Conservation (phyloP, 129 eudicot genomes). For the Rutidosis leptorrhynchoides region DNA sequence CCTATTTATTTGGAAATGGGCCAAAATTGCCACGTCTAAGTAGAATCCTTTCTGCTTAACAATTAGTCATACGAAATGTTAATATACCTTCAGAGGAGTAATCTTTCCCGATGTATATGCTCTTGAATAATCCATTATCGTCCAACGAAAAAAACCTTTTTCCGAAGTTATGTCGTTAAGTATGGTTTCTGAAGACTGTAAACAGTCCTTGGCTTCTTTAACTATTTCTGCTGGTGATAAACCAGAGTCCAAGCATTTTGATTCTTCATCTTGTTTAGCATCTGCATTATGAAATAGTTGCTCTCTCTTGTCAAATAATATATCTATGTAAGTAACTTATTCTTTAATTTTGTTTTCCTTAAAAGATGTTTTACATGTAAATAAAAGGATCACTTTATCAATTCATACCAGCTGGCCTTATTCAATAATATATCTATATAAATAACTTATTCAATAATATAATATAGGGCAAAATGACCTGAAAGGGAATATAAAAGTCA, state of each 20-base stretch:
- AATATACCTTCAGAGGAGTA: slow-evolving; percentile 72
- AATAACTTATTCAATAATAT: too few species aligned
- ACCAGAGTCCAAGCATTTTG: slow-evolving; percentile 36
- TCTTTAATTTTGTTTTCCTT: too few species aligned
- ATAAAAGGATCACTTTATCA: not conserved
- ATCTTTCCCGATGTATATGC: slow-evolving; percentile 61
- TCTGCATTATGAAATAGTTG: slow-evolving; percentile 34
- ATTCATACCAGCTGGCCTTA: too few species aligned
- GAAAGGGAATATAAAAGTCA: too few species aligned
- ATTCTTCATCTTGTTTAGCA: slow-evolving; percentile 40
- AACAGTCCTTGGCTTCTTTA: slow-evolving; percentile 57
- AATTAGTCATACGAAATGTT: not conserved
- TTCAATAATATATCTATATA: too few species aligned
- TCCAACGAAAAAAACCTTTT: slow-evolving; percentile 57
- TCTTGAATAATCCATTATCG: slow-evolving; percentile 73
- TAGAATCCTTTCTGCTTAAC: not conserved
- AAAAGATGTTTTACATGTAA: not conserved
- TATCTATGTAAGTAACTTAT: too few species aligned
- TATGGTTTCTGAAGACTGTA: slow-evolving; percentile 31
- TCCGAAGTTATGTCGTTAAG: slow-evolving; percentile 21
- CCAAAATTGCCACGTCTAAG: not conserved
- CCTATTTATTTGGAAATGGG: not conserved
- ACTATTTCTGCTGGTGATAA: slow-evolving; percentile 58
- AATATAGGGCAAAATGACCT: too few species aligned
- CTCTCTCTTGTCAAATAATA: not conserved